These are phyloP conservation scores for Brassica carinata DNA, from an alignment of 345 rosid species.

Conservation along the genomic window DNA sequence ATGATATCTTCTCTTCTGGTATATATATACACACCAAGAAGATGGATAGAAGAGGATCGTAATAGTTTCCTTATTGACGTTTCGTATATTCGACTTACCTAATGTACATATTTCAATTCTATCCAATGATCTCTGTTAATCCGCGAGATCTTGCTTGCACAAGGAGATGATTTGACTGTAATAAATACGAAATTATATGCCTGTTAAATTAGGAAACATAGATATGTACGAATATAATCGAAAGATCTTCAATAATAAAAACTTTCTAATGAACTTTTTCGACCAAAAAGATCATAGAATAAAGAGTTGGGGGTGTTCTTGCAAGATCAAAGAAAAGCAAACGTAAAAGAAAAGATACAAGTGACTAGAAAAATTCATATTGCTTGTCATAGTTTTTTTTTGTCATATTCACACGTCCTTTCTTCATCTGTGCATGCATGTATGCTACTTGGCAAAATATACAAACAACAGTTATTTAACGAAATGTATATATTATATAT, in stretches of 20 bases:
- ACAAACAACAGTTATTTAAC: neutral
- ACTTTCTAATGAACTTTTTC: neutral
- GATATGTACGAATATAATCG: neutral
- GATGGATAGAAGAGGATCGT: neutral
- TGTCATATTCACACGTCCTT: constrained; percentile 17
- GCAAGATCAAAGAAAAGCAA: neutral
- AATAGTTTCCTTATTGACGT: neutral
- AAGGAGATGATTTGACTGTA: constrained; percentile 5
- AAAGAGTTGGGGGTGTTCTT: constrained; percentile 17
- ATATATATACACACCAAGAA: constrained; percentile 6
- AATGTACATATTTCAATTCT: neutral
- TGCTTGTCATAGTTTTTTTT: neutral
- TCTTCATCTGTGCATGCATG: constrained; percentile 29
- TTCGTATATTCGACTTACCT: constrained; percentile 19
- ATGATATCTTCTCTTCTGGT: constrained; percentile 7
- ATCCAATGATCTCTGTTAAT: neutral
- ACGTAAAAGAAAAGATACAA: neutral
- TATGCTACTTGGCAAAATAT: constrained; percentile 25
- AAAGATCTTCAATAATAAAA: constrained; percentile 1
- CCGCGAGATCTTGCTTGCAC: constrained; percentile 7
- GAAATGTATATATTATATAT: neutral
- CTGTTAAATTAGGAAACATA: neutral
- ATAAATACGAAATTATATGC: neutral
- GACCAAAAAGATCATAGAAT: neutral
- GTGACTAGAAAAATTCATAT: neutral